These are phyloP conservation scores for Cryphonectria naterciae DNA, from an alignment of 2,329 filamentous ascomycete genomes.

Conservation along the genomic window DNA sequence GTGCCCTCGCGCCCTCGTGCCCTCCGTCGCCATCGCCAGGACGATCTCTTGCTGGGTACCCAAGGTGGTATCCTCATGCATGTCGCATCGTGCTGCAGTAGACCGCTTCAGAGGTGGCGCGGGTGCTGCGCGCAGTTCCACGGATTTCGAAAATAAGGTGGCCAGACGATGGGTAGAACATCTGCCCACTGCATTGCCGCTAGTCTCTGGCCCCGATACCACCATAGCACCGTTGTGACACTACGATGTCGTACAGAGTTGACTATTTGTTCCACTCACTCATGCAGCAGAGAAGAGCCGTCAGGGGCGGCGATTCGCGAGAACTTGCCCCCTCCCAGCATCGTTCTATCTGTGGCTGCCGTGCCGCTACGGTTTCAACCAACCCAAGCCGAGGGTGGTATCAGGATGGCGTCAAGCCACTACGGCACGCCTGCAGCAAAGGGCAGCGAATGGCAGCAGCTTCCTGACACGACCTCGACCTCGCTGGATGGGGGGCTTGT, in stretches of 20 bases:
- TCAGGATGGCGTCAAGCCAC: not conserved
- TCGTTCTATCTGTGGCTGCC: not conserved
- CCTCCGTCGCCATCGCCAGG: not conserved
- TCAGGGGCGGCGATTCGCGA: not conserved
- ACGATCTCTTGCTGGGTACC: not conserved
- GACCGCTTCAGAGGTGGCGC: constrained; percentile 10
- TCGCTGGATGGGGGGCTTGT: not conserved
- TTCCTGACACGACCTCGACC: not conserved
- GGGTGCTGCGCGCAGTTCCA: not conserved
- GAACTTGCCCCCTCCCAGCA: not conserved
- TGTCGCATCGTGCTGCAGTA: constrained; percentile 18
- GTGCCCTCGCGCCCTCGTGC: not conserved
- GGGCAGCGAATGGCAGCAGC: constrained; percentile 3
- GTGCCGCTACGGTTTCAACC: not conserved
- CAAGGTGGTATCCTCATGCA: constrained; percentile 6
- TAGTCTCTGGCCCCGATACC: not conserved
- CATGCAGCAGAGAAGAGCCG: not conserved
- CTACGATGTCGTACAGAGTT: not conserved
- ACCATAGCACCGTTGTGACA: not conserved
- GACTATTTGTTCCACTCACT: not conserved
- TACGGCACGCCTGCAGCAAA: not conserved
- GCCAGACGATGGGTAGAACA: constrained; percentile 12
- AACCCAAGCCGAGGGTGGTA: not conserved
- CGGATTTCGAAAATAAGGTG: not conserved
- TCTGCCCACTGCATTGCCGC: constrained; percentile 8